Evolutionary conservation across 495 filamentous ascomycete genomes (phyloP), one percentile per base, ranked within the genome.

Genomic region (Penicillium silybi): DNA sequence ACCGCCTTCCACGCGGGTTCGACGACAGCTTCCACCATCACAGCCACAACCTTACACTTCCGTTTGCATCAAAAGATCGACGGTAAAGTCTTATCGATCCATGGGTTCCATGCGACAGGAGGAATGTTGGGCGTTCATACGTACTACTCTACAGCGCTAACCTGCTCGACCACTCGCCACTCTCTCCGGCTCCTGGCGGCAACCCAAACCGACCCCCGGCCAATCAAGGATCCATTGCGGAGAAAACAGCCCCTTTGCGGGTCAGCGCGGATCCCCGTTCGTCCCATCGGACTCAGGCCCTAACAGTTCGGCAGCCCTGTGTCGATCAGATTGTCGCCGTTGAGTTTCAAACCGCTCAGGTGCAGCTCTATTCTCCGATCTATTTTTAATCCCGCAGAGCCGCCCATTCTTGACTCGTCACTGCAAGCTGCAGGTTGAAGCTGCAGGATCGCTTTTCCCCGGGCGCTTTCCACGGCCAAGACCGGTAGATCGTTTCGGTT

Each of bases 111-210:
- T 58, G 61, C 55, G 58, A 54, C 43, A 45, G 20, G 34, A 56
- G 40, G 48, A 56, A 52, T 60, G 56, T 43, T 18, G 45, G 29
- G 27, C 18, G 29, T 13, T 27, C 15, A 19, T 56, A 43, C 42
- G 56, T 52, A 32, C 37, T 40, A 43, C 32, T 47, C 22, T 18
- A 46, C 38, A 47, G 53, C 57, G 57, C 53, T 40, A 60, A 53
- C 61, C 17, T 18, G 6, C 15, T 23, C 32, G 27, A 23, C 15
- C 6, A 38, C 16, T 19, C 44, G 25, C 41, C 34, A 43, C 10
- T 19, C 23, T 35, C 41, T 55, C 49, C 45, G 44, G 50, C 45
- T 56, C 49, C 58, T 59, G 56, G 62, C 63, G 60, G 54, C 57
- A 53, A 53, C 53, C 38, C 58, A 50, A 42, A 56, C 61, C 48